Base-by-base conservation (phyloP, 2,329 filamentous ascomycete genomes). In the Diaporthe longicolla region DNA sequence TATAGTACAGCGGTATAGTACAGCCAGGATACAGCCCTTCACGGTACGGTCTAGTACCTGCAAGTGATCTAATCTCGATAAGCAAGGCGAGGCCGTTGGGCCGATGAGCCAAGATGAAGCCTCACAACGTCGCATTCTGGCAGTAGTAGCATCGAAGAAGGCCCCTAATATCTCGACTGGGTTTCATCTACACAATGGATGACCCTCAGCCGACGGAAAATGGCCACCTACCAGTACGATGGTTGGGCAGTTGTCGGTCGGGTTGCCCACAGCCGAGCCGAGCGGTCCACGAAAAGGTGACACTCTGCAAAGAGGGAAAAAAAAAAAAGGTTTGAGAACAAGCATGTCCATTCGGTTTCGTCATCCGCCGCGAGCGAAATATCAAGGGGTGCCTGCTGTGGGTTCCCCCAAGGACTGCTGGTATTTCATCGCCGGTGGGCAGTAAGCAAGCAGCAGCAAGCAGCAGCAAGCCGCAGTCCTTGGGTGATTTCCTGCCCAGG, bases 101-200 rank as follows among this genome's bases (percentile, higher is more conserved):
- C 63, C 45, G 45, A 50, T 52, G 45, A 35, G 63, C 29, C 63
- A 66, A 52, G 29, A 40, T 52, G 63, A 66, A 52, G 54, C 68
- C 29, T 61, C 69, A 40, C 37, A 61, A 61, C 69, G 69, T 71
- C 69, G 69, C 58, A 52, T 61, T 71, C 26, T 71, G 57, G n/a
- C 29, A 8, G 32, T 61, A 63, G n/a, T 37, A 52, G 55, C 57
- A 40, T 71, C 43, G 58, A 43, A 21, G 57, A 45, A 4, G 45
- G 29, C 32, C 43, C 72, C 59, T 74, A 66, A 24, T 45, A 74
- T 74, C 69, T 74, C 72, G 72, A 74, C 32, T 58, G 58, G 59
- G 72, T 74, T 74, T 74, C 72, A 74, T 45, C 66, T 58, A 52
- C 57, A 59, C 32, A 21, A 10, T 29, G 29, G 37, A 32, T 26